Conservation (phyloP, 768 basidiomycete species). For the Leccinum rimulosum region DNA sequence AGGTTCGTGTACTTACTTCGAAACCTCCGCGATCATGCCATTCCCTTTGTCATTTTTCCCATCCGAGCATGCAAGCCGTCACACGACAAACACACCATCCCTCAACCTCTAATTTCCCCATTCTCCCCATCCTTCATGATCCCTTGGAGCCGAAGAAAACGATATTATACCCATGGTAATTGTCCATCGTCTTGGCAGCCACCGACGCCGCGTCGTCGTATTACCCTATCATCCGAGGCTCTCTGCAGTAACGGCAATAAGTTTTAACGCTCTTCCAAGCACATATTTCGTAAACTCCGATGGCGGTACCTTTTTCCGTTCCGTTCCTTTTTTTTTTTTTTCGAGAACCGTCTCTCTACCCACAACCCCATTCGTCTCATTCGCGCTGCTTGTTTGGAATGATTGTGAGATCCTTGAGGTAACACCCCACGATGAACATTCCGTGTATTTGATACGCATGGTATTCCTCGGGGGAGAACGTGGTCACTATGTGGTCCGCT, state of each 20-base stretch:
- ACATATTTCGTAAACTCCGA: neutral
- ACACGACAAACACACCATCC: no score
- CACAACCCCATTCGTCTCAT: neutral
- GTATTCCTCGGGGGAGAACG: neutral
- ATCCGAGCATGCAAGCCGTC: neutral
- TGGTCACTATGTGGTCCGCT: neutral
- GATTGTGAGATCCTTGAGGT: neutral
- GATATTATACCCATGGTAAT: neutral
- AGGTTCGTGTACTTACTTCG: neutral
- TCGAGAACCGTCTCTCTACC: neutral
- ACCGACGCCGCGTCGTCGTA: neutral
- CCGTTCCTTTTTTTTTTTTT: neutral
- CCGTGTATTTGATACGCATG: neutral
- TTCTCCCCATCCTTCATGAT: no score
- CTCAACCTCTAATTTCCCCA: neutral
- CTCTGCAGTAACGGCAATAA: neutral
- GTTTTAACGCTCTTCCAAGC: neutral
- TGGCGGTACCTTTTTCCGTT: neutral
- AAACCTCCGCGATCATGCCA: neutral
- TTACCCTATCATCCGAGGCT: neutral
- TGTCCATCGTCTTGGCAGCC: neutral
- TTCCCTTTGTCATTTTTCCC: neutral
- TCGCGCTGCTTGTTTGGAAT: neutral
- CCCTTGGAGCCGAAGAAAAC: neutral
- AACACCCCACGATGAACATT: neutral